Base-by-base conservation (phyloP, 305 asterid genomes). In the Fraxinus sp. region DNA sequence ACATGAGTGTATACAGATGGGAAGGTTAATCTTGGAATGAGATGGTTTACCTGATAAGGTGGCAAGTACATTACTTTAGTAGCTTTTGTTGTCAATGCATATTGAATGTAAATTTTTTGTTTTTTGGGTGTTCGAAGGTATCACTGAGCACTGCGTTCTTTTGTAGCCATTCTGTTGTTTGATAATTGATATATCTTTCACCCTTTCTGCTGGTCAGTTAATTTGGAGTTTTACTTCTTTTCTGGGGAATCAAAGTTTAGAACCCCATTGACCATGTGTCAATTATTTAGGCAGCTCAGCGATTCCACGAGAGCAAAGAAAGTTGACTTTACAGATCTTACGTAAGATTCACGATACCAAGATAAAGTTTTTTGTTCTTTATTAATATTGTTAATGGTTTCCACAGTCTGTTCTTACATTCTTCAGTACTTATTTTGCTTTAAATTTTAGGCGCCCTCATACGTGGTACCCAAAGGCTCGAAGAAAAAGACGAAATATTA, bases 381-480 rank as follows among this genome's bases (percentile, higher is more conserved):
- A 71, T 32, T 71, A 41, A 32, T 78, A 36, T 78, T 33, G 7
- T 81, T 41, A 30, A 39, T 76, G 49, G 14, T 24, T 83, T 77
- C 24, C 79, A 28, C 18, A 2, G 5, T 64, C 39, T 32, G 24
- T 64, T 85, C 62, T 33, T 32, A 4, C 62, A 79, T 78, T 62
- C 5, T 20, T 2, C 24, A 13, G 4, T 16, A 79, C 80, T 83
- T 26, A 39, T 74, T 73, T 84, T 75, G 59, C 81, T 24, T 73
- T 82, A 59, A 82, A 83, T 80, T 80, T 77, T 83, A 96, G 99
- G 90, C 83, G 84, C 73, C 99, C 99, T 4, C 97, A 96, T 83
- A 84, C 94, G 80, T 96, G 99, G 99, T 96, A 94, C 77, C 98
- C 98, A 72, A 78, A 82, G 77, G 99, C 98, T 71, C 94, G 99